Percentiles rank a stretch among this genome's conserved stretches.
phyloP scores from a whole-genome alignment of 208 protist species.

The Trypanosomatidae sp. region DNA sequence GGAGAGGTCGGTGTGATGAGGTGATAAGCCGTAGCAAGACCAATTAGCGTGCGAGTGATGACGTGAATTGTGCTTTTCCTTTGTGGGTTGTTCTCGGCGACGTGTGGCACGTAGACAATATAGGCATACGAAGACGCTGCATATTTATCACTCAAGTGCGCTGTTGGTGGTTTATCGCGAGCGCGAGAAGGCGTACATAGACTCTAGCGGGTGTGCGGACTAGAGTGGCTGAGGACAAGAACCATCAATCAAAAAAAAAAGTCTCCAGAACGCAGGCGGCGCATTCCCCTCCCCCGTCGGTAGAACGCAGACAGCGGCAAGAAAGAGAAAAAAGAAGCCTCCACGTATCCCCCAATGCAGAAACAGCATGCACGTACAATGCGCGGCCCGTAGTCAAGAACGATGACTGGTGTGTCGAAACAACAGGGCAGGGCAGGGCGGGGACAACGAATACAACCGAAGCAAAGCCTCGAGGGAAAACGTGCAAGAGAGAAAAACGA shows the following conservation, averaged over 20 bases:
- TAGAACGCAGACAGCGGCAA: background rate
- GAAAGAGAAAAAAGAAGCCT: background rate
- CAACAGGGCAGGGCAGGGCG: background rate
- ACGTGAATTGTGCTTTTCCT: background rate
- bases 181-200: background rate
- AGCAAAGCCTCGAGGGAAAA: background rate
- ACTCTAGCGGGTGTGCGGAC: background rate
- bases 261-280: background rate
- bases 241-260: background rate
- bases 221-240: background rate
- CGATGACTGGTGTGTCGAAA: background rate
- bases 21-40: too few relatives aligned
- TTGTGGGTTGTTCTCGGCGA: background rate
- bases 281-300: background rate
- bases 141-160: background rate
- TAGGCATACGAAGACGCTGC: background rate
- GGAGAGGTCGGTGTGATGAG: background rate
- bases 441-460: background rate
- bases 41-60: background rate
- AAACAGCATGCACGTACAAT: too few relatives aligned
- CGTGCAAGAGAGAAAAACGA: background rate
- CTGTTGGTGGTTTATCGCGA: background rate
- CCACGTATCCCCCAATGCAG: background rate
- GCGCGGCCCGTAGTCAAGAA: background rate
- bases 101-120: background rate